Base-by-base conservation (phyloP, 2,329 filamentous ascomycete genomes). In the Botryosphaeria agaves region DNA sequence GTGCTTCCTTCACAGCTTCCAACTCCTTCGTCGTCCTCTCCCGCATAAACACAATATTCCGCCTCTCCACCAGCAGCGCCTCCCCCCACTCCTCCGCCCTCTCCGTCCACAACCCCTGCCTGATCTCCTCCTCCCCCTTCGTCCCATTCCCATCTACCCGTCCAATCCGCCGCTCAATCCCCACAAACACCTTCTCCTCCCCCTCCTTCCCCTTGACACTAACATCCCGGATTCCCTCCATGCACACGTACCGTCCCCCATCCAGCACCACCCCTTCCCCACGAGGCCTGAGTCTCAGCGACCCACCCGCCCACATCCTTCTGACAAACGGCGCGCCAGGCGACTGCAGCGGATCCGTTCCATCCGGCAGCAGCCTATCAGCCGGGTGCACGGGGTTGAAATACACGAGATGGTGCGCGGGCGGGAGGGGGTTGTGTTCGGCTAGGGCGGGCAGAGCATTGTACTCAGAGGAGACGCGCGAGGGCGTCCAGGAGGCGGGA, bases 271-370 rank as follows among this genome's bases (percentile, higher is more conserved):
- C 33, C 4, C 26, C 14, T 11, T 21, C 5, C 7, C 11, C 17
- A n/a, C n/a, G 8, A 7, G 21, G 21, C 11, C 14, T 19, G 14
- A 49, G 35, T 1, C 47, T 47, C 6, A 94, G 53, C 24, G 66
- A 64, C 0, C 87, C 89, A 18, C 85, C 84, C 9, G 81, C 82
- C 89, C 89, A 98, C 59, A 98, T 72, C 12, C 89, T 73, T 14
- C 80, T 69, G 30, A 64, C 64, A 48, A 80, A 93, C 1, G 74
- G 72, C 3, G 49, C 48, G 2, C 77, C 81, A 0, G 87, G 87
- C 15, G 64, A 74, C 47, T 93, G 83, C 31, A 76, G 62, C 4
- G 69, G 61, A 49, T 95, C 87, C 1, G 85, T 91, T 34, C 89
- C 87, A 56, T 98, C 89, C 1, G 72, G 61, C 12, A 83, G 65